Evolutionary conservation across 2,329 filamentous ascomycete species (phyloP), one percentile per base, ranked within the genome.

Genomic region (Verticillium zaregamsianum): DNA sequence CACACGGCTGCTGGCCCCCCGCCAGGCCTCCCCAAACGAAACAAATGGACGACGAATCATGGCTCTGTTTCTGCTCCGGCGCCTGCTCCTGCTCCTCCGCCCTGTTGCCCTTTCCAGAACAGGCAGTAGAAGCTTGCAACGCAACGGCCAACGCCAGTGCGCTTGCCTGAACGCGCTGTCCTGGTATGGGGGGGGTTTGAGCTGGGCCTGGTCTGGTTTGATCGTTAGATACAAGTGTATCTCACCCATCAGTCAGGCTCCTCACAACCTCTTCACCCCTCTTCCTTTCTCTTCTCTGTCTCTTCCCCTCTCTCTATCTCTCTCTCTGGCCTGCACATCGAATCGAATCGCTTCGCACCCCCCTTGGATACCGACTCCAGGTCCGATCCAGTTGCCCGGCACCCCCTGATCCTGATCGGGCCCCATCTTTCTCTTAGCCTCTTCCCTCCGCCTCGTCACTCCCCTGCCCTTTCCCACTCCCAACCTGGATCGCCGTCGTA

Each of bases 401-500:
- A 49, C 45, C 45, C 45, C 45, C 45, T 49, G 45, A 49, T 49
- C 45, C 45, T 40, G 45, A 45, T 45, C 45, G 45, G 45, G 17
- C 7, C n/a, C 45, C 37, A 15, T 39, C 58, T 63, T 61, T 3
- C 31, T 55, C 57, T 49, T 49, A 49, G 45, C 23, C 59, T 40
- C 57, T 32, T 25, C 33, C 52, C 59, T 39, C 49, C 32, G 60
- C 52, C 58, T 62, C 49, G 31, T 60, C 35, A 58, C 56, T 45
- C 45, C 32, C 12, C 55, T 56, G 28, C 28, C 59, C 57, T 55
- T 33, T 58, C 62, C 33, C 45, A 49, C 59, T 59, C 59, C 59
- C 49, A 62, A 55, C 62, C 55, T 58, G 57, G 61, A 62, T 65
- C 55, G 57, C 57, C 59, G 59, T 57, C 59, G 59, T 32, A 32